Percentiles rank a stretch among this genome's conserved stretches.
Evolutionary conservation across 139 green algal species (phyloP).

Genomic region (Chlorella vulgaris): DNA sequence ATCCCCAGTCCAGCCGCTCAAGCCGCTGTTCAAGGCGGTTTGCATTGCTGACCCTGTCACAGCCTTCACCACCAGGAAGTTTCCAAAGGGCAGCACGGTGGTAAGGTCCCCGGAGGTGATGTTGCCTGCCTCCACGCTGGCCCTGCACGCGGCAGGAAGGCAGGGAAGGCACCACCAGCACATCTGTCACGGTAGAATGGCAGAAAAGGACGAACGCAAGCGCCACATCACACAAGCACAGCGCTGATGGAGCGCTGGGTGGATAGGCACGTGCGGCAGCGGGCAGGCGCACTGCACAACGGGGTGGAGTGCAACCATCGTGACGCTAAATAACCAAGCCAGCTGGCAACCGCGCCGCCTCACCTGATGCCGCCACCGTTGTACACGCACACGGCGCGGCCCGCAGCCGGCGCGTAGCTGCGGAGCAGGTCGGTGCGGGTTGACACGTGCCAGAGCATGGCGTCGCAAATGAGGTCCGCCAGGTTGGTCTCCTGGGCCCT

Average conservation of each 20-base stretch:
- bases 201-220: too few relatives aligned
- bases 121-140: neutral
- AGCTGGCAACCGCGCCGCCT: too few relatives aligned
- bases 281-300: neutral
- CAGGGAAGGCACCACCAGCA: too few relatives aligned
- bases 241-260: too few relatives aligned
- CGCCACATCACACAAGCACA: too few relatives aligned
- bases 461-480: constrained; percentile 13
- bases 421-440: neutral
- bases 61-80: constrained; percentile 1
- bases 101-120: neutral
- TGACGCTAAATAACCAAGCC: too few relatives aligned
- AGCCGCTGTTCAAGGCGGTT: constrained; percentile 13
- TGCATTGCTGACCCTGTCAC: neutral
- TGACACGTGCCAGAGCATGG: neutral
- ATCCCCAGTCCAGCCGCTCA: constrained; percentile 14
- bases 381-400: constrained; percentile 30
- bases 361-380: constrained; percentile 29
- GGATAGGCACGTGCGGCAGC: too few relatives aligned
- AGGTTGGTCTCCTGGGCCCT: constrained; percentile 9
- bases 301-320: too few relatives aligned
- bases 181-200: too few relatives aligned
- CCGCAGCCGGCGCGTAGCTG: neutral
- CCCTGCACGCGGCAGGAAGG: too few relatives aligned
- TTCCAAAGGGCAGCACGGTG: constrained; percentile 18